These are phyloP conservation scores for Neurospora tetrasperma DNA, from an alignment of 495 filamentous ascomycete genomes.

Conservation along the genomic window DNA sequence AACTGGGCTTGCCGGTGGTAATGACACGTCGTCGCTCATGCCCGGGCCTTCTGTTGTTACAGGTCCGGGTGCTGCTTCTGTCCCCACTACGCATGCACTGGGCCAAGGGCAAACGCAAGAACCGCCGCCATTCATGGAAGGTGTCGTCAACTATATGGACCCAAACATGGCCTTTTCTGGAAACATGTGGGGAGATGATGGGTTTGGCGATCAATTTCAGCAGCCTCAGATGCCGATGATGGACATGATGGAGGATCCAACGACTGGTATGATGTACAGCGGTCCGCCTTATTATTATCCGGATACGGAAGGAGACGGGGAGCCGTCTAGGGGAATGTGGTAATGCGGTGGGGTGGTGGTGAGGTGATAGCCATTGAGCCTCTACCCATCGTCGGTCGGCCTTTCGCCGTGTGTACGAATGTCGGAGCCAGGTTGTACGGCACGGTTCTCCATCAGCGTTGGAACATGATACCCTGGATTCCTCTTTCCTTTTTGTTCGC, in stretches of 20 bases:
- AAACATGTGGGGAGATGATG: background rate
- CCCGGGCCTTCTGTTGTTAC: background rate
- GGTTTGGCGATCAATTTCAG: conserved; percentile 1
- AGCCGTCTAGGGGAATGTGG: background rate
- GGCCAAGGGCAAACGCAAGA: background rate
- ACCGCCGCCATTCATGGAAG: background rate
- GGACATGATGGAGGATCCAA: background rate
- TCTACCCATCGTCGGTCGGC: background rate
- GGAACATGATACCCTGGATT: background rate
- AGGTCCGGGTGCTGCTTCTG: background rate
- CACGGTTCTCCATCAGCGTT: background rate
- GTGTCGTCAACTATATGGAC: background rate
- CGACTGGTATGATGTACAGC: background rate
- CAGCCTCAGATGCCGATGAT: conserved; percentile 1
- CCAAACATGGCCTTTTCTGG: background rate
- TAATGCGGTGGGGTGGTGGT: background rate
- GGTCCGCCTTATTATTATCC: background rate
- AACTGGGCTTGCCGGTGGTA: background rate
- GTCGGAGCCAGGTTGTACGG: background rate
- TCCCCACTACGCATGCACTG: background rate
- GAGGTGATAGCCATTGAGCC: background rate
- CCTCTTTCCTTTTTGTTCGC: background rate
- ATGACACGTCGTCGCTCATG: background rate
- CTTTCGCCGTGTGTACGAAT: background rate
- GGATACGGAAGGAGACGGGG: background rate